These are phyloP conservation scores for Cutaneotrichosporon mucoides DNA, from an alignment of 1,284 basidiomycete species.

Conservation along the genomic window DNA sequence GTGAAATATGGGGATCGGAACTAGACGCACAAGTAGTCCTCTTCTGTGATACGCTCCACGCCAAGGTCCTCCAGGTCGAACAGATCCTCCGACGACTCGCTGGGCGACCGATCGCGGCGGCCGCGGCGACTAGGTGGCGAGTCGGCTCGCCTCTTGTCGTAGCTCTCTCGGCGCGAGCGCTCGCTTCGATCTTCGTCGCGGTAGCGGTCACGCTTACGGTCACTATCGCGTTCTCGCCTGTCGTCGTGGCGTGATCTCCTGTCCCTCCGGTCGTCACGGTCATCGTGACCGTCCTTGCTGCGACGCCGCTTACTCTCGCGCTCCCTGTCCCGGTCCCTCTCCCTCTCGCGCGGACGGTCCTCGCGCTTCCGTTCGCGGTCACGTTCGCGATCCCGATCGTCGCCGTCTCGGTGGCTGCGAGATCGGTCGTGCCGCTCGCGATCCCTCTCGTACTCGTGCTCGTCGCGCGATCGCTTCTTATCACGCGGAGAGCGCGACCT, in stretches of 20 bases:
- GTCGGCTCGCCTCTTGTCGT: background rate
- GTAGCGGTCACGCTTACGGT: slow-evolving; percentile 11
- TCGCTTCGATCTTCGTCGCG: background rate
- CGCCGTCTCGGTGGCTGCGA: background rate
- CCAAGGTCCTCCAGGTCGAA: slow-evolving; percentile 39
- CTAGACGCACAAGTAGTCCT: slow-evolving; percentile 46
- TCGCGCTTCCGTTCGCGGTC: slow-evolving; percentile 3
- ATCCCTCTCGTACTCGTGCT: background rate
- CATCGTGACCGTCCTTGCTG: background rate
- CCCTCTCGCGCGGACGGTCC: slow-evolving; percentile 2
- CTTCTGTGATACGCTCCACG: slow-evolving; percentile 35
- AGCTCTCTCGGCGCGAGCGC: background rate
- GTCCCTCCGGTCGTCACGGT: background rate
- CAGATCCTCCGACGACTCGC: slow-evolving; percentile 28
- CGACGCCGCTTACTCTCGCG: background rate
- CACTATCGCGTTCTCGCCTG: slow-evolving; percentile 2
- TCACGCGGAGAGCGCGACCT: background rate
- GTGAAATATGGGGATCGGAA: background rate
- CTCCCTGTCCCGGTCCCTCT: background rate
- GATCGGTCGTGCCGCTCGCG: background rate
- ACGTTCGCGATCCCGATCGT: background rate
- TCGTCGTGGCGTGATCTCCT: background rate
- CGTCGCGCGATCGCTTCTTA: background rate
- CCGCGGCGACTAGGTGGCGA: background rate
- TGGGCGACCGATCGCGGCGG: slow-evolving; percentile 7